Evolutionary conservation across 768 basidiomycete genomes (phyloP).

Genomic region (Panus rudis): DNA sequence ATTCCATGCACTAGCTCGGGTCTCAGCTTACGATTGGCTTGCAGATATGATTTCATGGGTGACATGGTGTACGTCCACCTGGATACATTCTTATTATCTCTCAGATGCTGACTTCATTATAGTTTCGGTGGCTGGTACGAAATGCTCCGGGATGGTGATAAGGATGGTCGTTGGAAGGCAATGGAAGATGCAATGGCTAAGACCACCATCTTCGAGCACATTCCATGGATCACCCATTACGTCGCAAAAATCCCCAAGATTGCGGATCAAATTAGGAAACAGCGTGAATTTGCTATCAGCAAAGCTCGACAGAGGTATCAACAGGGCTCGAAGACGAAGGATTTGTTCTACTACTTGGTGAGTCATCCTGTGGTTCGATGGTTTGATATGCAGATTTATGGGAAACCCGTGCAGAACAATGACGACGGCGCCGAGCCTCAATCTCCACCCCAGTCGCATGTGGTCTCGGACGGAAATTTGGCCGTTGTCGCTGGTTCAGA

Average conservation of each 20-base stretch:
- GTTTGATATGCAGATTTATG: not conserved
- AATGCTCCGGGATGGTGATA: slow-evolving; percentile 16
- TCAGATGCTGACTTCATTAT: not conserved
- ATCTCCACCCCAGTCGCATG: slow-evolving; percentile 29
- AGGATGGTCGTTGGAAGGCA: not conserved
- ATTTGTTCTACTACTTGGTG: slow-evolving; percentile 39
- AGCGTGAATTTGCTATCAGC: not conserved
- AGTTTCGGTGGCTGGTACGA: slow-evolving; percentile 24
- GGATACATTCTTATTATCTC: not conserved
- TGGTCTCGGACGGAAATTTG: slow-evolving; percentile 35
- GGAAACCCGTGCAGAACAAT: slow-evolving; percentile 26
- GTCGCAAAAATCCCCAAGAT: not conserved
- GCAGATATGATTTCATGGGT: slow-evolving; percentile 31
- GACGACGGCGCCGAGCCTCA: slow-evolving; percentile 31
- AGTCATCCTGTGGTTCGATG: not conserved
- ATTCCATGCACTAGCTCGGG: slow-evolving; percentile 20
- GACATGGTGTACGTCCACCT: slow-evolving; percentile 34
- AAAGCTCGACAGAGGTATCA: slow-evolving; percentile 4
- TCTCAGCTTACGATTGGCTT: slow-evolving; percentile 3
- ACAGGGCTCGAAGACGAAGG: slow-evolving; percentile 31
- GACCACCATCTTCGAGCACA: slow-evolving; percentile 1
- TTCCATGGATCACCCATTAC: slow-evolving; percentile 5
- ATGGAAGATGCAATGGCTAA: not conserved
- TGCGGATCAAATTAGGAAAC: not conserved
- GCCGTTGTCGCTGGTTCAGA: slow-evolving; percentile 42